These are phyloP conservation scores for Fusarium acutatum DNA, from an alignment of 2,329 filamentous ascomycete genomes.

Conservation along the genomic window DNA sequence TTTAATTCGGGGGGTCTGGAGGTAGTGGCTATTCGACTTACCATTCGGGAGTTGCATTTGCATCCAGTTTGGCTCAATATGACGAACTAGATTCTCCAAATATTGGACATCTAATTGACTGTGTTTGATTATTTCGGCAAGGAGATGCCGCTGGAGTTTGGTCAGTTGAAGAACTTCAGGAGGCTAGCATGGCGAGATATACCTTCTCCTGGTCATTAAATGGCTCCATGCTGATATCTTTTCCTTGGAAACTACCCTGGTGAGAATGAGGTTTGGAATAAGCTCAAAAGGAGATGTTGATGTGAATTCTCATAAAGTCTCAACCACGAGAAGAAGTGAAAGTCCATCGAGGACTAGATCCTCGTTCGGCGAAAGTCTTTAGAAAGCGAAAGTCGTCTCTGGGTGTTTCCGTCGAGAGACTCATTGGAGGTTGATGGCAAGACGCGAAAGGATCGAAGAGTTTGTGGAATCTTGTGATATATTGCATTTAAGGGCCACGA, in stretches of 20 bases:
- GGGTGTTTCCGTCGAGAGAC: not conserved
- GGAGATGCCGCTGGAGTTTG: conserved; percentile 60
- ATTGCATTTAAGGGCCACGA: not conserved
- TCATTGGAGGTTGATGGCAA: not conserved
- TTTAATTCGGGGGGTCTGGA: not conserved
- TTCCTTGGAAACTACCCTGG: not conserved
- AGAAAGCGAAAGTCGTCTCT: not conserved
- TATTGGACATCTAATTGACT: conserved; percentile 58
- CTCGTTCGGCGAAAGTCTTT: not conserved
- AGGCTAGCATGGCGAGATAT: conserved; percentile 20
- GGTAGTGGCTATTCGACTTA: conserved; percentile 39
- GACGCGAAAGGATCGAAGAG: not conserved
- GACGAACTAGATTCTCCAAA: conserved; percentile 58
- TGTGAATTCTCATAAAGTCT: not conserved
- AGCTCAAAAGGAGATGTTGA: not conserved
- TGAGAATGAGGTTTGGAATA: not conserved
- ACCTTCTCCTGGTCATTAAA: conserved; percentile 65
- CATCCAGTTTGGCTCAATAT: conserved; percentile 56
- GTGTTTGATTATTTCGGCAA: conserved; percentile 66
- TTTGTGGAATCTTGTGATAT: not conserved
- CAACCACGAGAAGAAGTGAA: not conserved
- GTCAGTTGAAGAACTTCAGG: not conserved
- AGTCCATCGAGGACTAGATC: not conserved
- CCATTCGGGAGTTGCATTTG: conserved; percentile 58
- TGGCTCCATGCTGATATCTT: conserved; percentile 28